A percentile compares a stretch with the other conserved stretches of the same genome.
These are phyloP conservation scores for Gymnopilus dilepis DNA, from an alignment of 768 basidiomycete genomes.

Conservation along the genomic window DNA sequence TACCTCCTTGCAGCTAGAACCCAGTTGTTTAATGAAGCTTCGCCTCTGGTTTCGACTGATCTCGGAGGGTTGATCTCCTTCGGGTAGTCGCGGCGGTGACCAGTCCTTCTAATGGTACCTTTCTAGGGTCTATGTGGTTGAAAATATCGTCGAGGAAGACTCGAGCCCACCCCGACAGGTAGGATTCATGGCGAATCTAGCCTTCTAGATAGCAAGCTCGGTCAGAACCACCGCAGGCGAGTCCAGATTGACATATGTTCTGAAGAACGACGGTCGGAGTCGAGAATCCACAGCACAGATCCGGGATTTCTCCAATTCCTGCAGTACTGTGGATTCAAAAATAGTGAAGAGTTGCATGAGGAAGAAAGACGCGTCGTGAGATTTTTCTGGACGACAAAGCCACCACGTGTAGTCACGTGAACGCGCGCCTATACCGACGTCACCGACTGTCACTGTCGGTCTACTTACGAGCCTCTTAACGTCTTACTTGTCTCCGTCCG, in stretches of 20 bases:
- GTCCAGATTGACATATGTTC: neutral
- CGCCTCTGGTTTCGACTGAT: neutral
- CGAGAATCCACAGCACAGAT: conserved; percentile 12
- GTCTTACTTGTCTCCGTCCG: neutral
- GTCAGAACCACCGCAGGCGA: neutral
- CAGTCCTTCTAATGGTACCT: neutral
- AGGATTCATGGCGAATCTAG: neutral
- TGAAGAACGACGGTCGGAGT: neutral
- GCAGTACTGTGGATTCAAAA: conserved; percentile 22
- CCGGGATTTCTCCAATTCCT: conserved; percentile 20
- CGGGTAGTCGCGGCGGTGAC: neutral
- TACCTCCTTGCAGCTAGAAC: conserved; percentile 3
- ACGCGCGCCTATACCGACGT: neutral
- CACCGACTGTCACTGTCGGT: neutral
- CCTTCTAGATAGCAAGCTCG: neutral
- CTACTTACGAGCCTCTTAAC: neutral
- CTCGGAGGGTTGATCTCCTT: neutral
- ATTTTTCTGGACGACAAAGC: no score
- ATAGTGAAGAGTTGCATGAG: neutral
- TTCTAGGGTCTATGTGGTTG: neutral
- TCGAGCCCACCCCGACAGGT: neutral
- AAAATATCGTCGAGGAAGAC: neutral
- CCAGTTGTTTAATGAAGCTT: neutral
- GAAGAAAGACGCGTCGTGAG: neutral
- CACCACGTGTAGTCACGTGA: neutral